Conservation (phyloP, 768 basidiomycete species). For the Antrodiella citrinella region DNA sequence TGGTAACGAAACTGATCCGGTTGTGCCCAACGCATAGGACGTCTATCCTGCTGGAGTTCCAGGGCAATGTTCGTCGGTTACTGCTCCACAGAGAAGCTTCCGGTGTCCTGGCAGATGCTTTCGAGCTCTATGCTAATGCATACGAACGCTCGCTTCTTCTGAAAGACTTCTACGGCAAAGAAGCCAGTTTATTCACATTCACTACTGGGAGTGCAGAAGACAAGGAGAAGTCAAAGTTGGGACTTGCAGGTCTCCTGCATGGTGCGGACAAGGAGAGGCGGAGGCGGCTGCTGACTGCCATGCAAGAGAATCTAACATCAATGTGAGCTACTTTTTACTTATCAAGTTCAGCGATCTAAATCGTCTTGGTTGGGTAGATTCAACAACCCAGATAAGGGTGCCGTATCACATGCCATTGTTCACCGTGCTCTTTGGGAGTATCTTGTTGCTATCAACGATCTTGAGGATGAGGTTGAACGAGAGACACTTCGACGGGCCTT, state of each 20-base stretch:
- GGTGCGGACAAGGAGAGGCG: slow-evolving; percentile 54
- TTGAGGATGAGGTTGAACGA: slow-evolving; percentile 54
- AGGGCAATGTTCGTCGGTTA: slow-evolving; percentile 64
- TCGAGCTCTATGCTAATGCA: slow-evolving; percentile 79
- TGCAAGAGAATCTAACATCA: slow-evolving; percentile 66
- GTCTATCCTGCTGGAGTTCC: slow-evolving; percentile 73
- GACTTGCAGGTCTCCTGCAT: slow-evolving; percentile 61
- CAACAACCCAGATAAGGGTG: slow-evolving; percentile 87
- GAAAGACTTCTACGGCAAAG: slow-evolving; percentile 87
- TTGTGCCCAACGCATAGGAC: slow-evolving; percentile 66
- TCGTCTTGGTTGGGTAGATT: slow-evolving; percentile 42
- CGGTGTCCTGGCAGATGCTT: slow-evolving; percentile 77
- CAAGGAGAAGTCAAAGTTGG: slow-evolving; percentile 56
- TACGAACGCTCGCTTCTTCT: slow-evolving; percentile 77
- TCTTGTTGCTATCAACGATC: slow-evolving; percentile 47
- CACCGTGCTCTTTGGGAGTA: slow-evolving; percentile 89
- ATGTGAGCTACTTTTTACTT: slow-evolving; percentile 45
- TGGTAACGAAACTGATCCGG: slow-evolving; percentile 74
- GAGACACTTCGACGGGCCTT: slow-evolving; percentile 75
- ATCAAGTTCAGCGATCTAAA: not conserved
- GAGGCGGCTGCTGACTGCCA: slow-evolving; percentile 54
- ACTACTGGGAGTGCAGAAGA: slow-evolving; percentile 50
- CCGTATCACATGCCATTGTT: slow-evolving; percentile 79
- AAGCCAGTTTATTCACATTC: slow-evolving; percentile 60
- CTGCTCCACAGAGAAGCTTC: slow-evolving; percentile 83